phyloP scores from a whole-genome alignment of 2,329 filamentous ascomycete genomes.

The Claviceps monticola region DNA sequence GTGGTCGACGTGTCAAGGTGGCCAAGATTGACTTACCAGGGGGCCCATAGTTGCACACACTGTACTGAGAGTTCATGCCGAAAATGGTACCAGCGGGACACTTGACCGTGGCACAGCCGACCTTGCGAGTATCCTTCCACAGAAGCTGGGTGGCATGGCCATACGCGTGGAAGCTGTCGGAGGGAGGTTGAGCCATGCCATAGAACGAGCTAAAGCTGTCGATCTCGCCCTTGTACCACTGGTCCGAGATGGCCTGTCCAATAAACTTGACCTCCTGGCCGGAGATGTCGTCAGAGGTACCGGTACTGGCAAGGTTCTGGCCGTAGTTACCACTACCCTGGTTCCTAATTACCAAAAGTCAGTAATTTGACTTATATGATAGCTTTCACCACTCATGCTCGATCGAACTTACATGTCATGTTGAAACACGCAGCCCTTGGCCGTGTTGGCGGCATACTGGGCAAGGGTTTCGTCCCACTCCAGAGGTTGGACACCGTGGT shows the following conservation, averaged over 20 bases:
- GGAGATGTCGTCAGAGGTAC: conserved; percentile 24
- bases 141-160: conserved; percentile 39
- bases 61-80: conserved; percentile 50
- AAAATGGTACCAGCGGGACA: conserved; percentile 38
- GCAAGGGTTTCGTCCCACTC: conserved; percentile 53
- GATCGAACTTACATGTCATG: conserved; percentile 58
- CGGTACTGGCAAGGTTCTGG: conserved; percentile 75
- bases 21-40: conserved; percentile 40
- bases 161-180: conserved; percentile 48
- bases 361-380: conserved; percentile 11
- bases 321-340: conserved; percentile 57
- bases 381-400: neutral
- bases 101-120: conserved; percentile 54
- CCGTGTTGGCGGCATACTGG: conserved; percentile 47
- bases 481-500: conserved; percentile 55
- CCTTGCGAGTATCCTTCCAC: conserved; percentile 24
- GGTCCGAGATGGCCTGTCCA: conserved; percentile 56
- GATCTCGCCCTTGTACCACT: conserved; percentile 83
- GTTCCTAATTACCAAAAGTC: conserved; percentile 26
- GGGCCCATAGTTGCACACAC: conserved; percentile 77
- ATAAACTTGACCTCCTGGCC: conserved; percentile 36
- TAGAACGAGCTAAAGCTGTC: conserved; percentile 40
- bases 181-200: conserved; percentile 42
- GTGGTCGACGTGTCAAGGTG: neutral
- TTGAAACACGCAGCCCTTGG: conserved; percentile 52